phyloP scores from a whole-genome alignment of 257 asterid species.

The Nicotiana tabacum region DNA sequence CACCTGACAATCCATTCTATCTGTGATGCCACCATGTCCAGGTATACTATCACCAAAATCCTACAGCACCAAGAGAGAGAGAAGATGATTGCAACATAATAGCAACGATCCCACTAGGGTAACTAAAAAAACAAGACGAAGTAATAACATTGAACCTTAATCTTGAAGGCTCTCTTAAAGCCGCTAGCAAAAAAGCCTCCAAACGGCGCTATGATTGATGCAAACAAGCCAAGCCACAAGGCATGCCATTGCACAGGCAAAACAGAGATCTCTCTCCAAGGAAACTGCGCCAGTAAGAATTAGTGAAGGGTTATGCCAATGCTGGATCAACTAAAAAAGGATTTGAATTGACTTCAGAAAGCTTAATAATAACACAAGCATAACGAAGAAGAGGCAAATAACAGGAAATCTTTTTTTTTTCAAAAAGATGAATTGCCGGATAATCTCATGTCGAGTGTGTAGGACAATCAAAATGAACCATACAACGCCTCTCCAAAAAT shows the following conservation, averaged over 20 bases:
- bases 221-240: constrained; percentile 67
- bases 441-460: background rate
- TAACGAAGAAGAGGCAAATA: background rate
- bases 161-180: constrained; percentile 94
- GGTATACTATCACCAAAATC: constrained; percentile 99
- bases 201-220: constrained; percentile 96
- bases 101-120: background rate
- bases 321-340: background rate
- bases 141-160: constrained; percentile 52
- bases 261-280: constrained; percentile 57
- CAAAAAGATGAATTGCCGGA: background rate
- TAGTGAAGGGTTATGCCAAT: background rate
- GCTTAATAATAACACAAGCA: background rate
- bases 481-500: background rate
- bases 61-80: constrained; percentile 25
- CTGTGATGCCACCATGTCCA: constrained; percentile 98
- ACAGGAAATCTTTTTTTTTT: background rate
- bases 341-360: background rate
- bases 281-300: constrained; percentile 37
- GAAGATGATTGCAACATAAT: background rate
- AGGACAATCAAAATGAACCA: background rate
- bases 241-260: constrained; percentile 90
- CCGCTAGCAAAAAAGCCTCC: constrained; percentile 99
- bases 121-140: background rate
- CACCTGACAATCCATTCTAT: constrained; percentile 99